Evolutionary conservation across 2,329 filamentous ascomycete species (phyloP).

Genomic region (Talaromyces funiculosus): DNA sequence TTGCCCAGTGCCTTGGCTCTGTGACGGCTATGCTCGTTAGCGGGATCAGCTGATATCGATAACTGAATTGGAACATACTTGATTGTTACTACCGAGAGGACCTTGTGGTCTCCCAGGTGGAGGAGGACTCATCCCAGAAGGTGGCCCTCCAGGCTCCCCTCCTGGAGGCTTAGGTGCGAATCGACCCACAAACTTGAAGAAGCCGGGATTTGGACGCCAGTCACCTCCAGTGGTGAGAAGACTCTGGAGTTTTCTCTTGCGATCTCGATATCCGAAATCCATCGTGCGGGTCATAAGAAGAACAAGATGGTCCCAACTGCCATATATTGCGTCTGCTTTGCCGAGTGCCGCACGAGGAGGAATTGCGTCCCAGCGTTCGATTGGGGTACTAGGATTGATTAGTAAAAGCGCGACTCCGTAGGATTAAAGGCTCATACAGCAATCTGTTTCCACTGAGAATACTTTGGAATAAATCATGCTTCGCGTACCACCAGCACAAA

Average conservation of each 20-base stretch:
- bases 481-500: conserved; percentile 92
- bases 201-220: conserved; percentile 50
- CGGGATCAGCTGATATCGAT: neutral
- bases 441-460: conserved; percentile 78
- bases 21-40: neutral
- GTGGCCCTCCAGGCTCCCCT: conserved; percentile 6
- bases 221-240: conserved; percentile 55
- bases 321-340: conserved; percentile 71
- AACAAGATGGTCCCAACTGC: conserved; percentile 81
- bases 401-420: neutral
- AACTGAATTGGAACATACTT: neutral
- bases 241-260: conserved; percentile 68
- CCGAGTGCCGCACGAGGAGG: conserved; percentile 78
- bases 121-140: neutral
- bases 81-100: neutral
- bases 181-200: conserved; percentile 36
- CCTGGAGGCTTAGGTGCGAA: conserved; percentile 18
- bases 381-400: conserved; percentile 61
- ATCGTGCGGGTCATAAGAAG: conserved; percentile 74
- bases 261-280: conserved; percentile 71
- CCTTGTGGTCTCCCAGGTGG: neutral
- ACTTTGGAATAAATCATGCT: conserved; percentile 90
- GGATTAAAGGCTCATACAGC: conserved; percentile 57
- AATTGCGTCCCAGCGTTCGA: conserved; percentile 75
- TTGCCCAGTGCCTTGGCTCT: neutral